Evolutionary conservation across 768 basidiomycete species (phyloP).

Genomic region (Hemileccinum rubropunctum): DNA sequence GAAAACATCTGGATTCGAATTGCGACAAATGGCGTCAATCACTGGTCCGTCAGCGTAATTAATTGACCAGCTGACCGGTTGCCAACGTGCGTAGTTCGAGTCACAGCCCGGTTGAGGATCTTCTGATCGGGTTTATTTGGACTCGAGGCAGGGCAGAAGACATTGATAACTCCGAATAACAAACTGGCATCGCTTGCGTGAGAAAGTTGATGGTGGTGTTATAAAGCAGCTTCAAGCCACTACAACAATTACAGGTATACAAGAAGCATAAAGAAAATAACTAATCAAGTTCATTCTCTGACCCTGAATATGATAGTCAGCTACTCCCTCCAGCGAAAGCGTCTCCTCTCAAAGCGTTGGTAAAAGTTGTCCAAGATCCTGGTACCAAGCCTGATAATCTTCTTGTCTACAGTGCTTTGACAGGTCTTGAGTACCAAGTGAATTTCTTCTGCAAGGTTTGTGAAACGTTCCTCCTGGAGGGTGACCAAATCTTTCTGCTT

Average conservation of each 20-base stretch:
- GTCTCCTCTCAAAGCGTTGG: conserved; percentile 20
- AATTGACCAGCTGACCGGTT: neutral
- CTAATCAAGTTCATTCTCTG: too few species aligned
- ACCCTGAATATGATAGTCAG: neutral
- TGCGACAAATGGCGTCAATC: neutral
- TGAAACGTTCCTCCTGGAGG: conserved; percentile 7
- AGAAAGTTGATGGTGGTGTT: too few species aligned
- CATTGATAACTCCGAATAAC: too few species aligned
- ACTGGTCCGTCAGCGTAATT: neutral
- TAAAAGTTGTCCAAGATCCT: conserved; percentile 20
- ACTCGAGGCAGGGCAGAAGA: too few species aligned
- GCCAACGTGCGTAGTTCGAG: neutral
- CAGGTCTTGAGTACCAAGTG: neutral
- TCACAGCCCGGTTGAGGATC: neutral
- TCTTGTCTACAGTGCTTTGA: neutral
- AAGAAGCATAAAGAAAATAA: too few species aligned
- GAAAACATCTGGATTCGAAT: neutral
- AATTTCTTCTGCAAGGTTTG: conserved; percentile 12
- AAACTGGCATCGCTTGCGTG: too few species aligned
- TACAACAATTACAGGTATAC: too few species aligned
- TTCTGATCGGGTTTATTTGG: neutral
- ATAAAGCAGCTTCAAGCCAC: too few species aligned
- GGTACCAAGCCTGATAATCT: conserved; percentile 10
- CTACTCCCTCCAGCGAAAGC: neutral
- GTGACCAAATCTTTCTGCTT: conserved; percentile 20